Evolutionary conservation across 805 yeast genomes (phyloP).

Genomic region (Lachancea kluyveri): DNA sequence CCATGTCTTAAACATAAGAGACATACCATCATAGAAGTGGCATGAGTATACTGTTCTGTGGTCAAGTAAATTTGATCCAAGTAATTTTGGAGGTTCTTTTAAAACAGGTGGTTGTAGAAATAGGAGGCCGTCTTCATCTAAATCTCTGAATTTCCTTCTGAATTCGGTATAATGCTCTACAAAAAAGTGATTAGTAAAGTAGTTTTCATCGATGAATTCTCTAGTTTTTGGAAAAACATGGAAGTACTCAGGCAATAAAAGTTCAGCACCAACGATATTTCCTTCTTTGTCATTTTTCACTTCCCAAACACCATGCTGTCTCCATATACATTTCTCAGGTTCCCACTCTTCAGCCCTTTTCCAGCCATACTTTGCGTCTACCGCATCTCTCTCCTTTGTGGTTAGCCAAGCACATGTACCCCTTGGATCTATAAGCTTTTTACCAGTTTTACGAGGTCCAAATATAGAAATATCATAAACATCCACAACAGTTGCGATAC

Average conservation of each 20-base stretch:
- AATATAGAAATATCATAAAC: conserved; percentile 61
- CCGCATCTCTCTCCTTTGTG: conserved; percentile 34
- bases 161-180: conserved; percentile 53
- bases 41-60: conserved; percentile 68
- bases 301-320: conserved; percentile 75
- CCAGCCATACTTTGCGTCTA: conserved; percentile 68
- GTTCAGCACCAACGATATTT: conserved; percentile 14
- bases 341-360: conserved; percentile 57
- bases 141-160: conserved; percentile 41
- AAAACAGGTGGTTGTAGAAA: conserved; percentile 80
- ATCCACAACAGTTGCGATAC: conserved; percentile 62
- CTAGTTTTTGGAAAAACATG: conserved; percentile 34
- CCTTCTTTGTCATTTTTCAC: conserved; percentile 25
- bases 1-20: conserved; percentile 90
- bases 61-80: conserved; percentile 49
- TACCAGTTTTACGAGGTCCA: conserved; percentile 68
- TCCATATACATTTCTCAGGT: conserved; percentile 75
- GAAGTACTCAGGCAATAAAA: conserved; percentile 50
- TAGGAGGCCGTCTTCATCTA: conserved; percentile 44
- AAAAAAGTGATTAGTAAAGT: conserved; percentile 60
- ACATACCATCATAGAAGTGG: conserved; percentile 93
- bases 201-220: conserved; percentile 38
- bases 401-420: conserved; percentile 68
- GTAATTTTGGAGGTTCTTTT: conserved; percentile 64
- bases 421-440: conserved; percentile 53